Base-by-base conservation (phyloP, 257 asterid genomes). In the Solanum paucissectum region DNA sequence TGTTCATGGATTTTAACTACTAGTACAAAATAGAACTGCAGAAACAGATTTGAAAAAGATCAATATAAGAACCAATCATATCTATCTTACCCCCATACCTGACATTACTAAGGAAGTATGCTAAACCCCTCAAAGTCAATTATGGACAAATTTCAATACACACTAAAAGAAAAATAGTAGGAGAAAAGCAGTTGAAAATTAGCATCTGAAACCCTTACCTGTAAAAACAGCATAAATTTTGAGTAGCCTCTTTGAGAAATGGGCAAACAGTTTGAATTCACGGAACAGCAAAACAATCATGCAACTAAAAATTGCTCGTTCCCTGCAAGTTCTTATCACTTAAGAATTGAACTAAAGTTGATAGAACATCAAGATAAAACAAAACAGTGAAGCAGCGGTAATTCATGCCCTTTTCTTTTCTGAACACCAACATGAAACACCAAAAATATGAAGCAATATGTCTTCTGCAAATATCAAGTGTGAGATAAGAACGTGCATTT, bases 231-330 rank as follows among this genome's bases (percentile, higher is more conserved):
- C 98, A 46, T 98, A 96, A 87, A 94, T 91, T 89, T 87, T 93
- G 90, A 96, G 93, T 94, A 94, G 95, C 90, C 91, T 92, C 23
- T 95, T 97, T 87, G 99, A 97, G 88, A 94, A 96, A 88, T 93
- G 94, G 89, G 93, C 84, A 89, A 96, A 93, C 89, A 94, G 94
- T 52, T 94, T 94, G 94, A 92, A 95, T 89, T 96, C 98, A 91
- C 95, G 98, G 88, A 95, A 95, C 72, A 97, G 93, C 84, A 94
- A 93, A 42, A 92, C 95, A 29, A 95, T 92, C 98, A 95, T 93
- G 92, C 95, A 97, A 86, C 95, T 93, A 36, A 91, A 95, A 89
- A 95, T 92, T 40, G 89, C 91, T 71, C 93, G 91, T 88, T 97
- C 98, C 98, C 99, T 97, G 96, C 81, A 75, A 93, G 23, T 75